Evolutionary conservation across 108 stramenopile species (phyloP), one percentile per base, ranked within the genome.

Genomic region (Aurantiochytrium sp.): DNA sequence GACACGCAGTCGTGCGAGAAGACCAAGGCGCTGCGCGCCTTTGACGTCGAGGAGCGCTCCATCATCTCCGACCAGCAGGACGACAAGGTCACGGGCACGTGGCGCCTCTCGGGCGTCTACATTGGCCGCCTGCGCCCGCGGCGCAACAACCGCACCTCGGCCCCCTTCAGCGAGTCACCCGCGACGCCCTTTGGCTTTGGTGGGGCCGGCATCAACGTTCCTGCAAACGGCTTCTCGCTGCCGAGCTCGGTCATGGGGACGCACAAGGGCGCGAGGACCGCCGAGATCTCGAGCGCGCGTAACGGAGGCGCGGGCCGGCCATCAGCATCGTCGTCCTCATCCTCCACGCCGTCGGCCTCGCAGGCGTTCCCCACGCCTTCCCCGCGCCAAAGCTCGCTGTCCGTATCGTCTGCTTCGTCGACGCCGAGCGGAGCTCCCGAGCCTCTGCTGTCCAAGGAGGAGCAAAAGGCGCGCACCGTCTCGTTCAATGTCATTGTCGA

Each of bases 181-280:
- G 73, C 73, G 73, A 81, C 73, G 3, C 73, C 73, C n/a, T 81
- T 81, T 48, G 73, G 73, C n/a, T 81, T 81, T 27, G 45, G 45
- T n/a, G 6, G 24, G 15, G 45, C 73, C 19, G 21, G 19, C 27
- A 48, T 81, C 39, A 48, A 41, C 39, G 45, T 81, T 37, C 73
- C 73, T 2, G 59, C 27, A 0, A 81, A 81, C 1, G 73, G 73
- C 3, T 81, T 81, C 1, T 48, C 73, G 39, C 73, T 81, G 21
- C 73, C 73, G 2, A 27, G 24, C 45, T 81, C 73, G 73, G 73
- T 81, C 24, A 48, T 48, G 21, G 73, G 73, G 0, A 24, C n/a
- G 24, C 45, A 19, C 19, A 52, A 6, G 27, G 59, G 59, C 8
- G 59, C 59, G 22, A 17, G 19, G 59, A 32, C 59, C 22, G 42